Base-by-base conservation (phyloP, 768 basidiomycete species). In the Suillus subalutaceus region DNA sequence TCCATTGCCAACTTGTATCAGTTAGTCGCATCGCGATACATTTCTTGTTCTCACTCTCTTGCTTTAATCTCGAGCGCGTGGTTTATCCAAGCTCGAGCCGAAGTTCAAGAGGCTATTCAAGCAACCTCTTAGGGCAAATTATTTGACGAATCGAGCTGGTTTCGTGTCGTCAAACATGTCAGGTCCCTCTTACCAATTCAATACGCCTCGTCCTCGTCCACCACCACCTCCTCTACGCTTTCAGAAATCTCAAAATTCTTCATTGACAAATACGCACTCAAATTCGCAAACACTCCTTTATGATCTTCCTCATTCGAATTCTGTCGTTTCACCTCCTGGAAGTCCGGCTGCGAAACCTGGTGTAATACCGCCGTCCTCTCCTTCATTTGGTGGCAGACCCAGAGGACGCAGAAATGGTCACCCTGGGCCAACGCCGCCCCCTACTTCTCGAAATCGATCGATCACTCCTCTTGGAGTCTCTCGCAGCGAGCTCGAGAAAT, bases 401-500 rank as follows among this genome's bases (percentile, higher is more conserved):
- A 80, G 85, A 63, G 80, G 82, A 60, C 79, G 81, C 15, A 79
- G 84, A 68, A 83, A 78, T 68, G 84, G 84, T 16, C 81, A 84
- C 57, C 84, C 86, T 40, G 77, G 76, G 0, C 76, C 76, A 10
- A 85, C 87, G 0, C 86, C 89, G 6, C 86, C 87, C 9, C 88
- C 88, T 6, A 82, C 81, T 38, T 78, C 76, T 62, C 84, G 89
- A 48, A 87, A 88, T 71, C 85, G 90, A 68, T 91, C 90, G 23
- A 78, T 84, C 5, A 92, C 91, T 38, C 91, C 92, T 1, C 81
- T 86, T n/a, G 88, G 85, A 12, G 86, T 87, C 32, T 79, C 84
- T 26, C 81, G 85, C 59, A 88, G 81, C 68, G 93, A 94, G 71
- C 80, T 94, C 32, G 93, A 94, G 74, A 82, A 83, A 63, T 95